Evolutionary conservation across 352 stramenopile species (phyloP), one percentile per base, ranked within the genome.

Genomic region (Globisporangium nunn): DNA sequence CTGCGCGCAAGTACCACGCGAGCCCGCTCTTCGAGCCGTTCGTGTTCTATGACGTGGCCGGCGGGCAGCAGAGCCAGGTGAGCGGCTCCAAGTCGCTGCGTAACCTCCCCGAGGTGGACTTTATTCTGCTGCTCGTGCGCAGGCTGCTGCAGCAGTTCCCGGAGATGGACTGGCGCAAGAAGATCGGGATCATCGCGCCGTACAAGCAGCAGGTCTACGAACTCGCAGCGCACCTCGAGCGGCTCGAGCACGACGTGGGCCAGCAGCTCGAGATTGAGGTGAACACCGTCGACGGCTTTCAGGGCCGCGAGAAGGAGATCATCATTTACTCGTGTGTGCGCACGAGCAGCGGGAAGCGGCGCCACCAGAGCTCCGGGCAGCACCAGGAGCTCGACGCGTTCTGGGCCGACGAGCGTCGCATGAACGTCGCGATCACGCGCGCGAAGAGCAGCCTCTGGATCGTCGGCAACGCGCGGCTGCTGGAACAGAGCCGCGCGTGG

Each of bases 381-480:
- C 31, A 40, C 53, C 48, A 62, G 23, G 6, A 29, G n/a, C 63
- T 75, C 11, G 76, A 88, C 31, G 75, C 78, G 4, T 99, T 99
- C 69, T 90, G 98, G 58, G 79, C 84, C n/a, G 97, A 99, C 63
- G 83, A 98, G 62, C 86, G 97, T 8, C 89, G 97, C n/a, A 93
- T 99, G 68, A 99, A 99, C 76, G 97, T 99, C 49, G 97, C 97
- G 18, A 92, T 99, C 45, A 99, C 97, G 48, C 75, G 97, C 39
- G 96, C 97, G 2, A 98, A 97, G 71, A 86, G 96, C 53, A 97
- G 98, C 68, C 72, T 97, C 15, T 93, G 81, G 83, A 86, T 93
- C 50, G 77, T 93, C 28, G 83, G 83, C 50, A 91, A 88, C 72
- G 87, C 83, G 35, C 66, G 61, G 33, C 41, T 93, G 54, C 67